Base-by-base conservation (phyloP, 306 rosid species). In the Castanospermum australe region DNA sequence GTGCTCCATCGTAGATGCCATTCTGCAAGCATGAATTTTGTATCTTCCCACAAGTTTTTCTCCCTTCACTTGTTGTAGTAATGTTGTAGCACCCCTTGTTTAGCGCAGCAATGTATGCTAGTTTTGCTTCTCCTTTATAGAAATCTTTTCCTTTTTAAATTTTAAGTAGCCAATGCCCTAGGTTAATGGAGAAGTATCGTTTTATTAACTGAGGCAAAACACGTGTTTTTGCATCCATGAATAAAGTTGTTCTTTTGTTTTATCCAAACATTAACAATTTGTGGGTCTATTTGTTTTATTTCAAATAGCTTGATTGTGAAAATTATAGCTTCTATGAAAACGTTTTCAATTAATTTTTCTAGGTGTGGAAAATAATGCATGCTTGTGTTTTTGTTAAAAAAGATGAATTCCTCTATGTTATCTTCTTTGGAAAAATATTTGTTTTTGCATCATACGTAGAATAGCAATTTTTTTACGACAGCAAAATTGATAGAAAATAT, bases 1-100 rank as follows among this genome's bases (percentile, higher is more conserved):
- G 99, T 75, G 99, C 99, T 47, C 99, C 99, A 30, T 95, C 99
- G 38, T 95, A 93, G 79, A 30, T 30, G 17, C 32, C 33, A 15
- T 17, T 39, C 67, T 63, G 42, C 72, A 5, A 30, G 12, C 69
- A 57, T 50, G 25, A 68, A 35, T 86, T 86, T 83, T 79, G 81
- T 83, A 77, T 47, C 41, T 50, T 70, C 71, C 7, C n/a, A n/a
- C n/a, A 3, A 74, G 30, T 57, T 45, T 6, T 13, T 76, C 5
- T 85, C 67, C 47, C 22, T 33, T 63, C 42, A 39, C 59, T 42
- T 68, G 8, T 78, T 66, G 33, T 63, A 21, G 71, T 48, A 44
- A 63, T n/a, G 22, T 28, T 47, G 15, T 71, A 50, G 36, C n/a
- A n/a, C n/a, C n/a, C n/a, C n/a, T n/a, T n/a, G n/a, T n/a, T n/a